Evolutionary conservation across 345 rosid species (phyloP).

Genomic region (Arabis hirsuta): DNA sequence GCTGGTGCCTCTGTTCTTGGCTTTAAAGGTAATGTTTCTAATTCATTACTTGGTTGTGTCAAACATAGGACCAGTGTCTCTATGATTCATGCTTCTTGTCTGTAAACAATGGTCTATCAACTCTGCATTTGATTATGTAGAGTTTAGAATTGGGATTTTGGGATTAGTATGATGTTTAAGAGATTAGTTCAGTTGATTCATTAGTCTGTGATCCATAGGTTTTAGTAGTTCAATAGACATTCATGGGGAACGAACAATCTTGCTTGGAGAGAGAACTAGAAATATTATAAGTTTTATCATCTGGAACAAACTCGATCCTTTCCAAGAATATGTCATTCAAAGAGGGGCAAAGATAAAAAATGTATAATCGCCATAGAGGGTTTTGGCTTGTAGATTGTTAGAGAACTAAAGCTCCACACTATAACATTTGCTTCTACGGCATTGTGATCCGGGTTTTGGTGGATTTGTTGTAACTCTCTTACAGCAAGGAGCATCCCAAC

Average conservation of each 20-base stretch:
- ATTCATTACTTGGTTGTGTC: not conserved
- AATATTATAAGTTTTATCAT: not conserved
- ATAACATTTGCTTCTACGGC: not conserved
- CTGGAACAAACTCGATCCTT: not conserved
- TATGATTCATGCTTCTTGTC: not conserved
- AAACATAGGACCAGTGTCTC: not conserved
- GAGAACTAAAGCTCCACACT: not conserved
- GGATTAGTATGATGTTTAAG: not conserved
- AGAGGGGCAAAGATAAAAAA: not conserved
- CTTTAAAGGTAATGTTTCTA: constrained; percentile 54
- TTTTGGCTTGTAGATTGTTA: not conserved
- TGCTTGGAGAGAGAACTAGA: not conserved
- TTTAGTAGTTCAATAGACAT: not conserved
- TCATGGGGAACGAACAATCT: not conserved
- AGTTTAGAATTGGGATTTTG: not conserved
- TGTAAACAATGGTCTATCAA: not conserved
- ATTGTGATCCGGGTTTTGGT: constrained; percentile 37
- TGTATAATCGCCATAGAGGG: not conserved
- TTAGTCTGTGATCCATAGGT: not conserved
- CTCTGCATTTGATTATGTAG: not conserved
- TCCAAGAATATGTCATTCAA: not conserved
- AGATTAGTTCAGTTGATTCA: constrained; percentile 35
- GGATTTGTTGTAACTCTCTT: not conserved
- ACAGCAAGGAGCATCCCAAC: constrained; percentile 77
- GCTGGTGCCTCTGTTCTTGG: constrained; percentile 86